These are phyloP conservation scores for Paramecium tetraurelia DNA, from an alignment of 73 alveolate species.

Conservation along the genomic window DNA sequence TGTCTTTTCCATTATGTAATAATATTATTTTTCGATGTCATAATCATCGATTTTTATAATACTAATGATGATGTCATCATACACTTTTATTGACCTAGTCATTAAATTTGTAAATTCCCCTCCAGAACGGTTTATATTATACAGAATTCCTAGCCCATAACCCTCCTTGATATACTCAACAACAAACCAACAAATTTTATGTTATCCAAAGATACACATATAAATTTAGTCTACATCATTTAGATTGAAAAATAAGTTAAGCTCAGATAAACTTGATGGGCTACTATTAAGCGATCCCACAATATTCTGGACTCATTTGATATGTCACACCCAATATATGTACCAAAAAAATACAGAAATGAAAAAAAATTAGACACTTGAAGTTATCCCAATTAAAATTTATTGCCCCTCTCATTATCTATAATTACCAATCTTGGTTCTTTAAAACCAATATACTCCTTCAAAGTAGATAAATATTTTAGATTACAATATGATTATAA, in stretches of 20 bases:
- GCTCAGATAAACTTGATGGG: background rate
- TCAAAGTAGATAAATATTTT: background rate
- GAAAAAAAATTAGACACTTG: background rate
- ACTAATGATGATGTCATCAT: conserved; percentile 22
- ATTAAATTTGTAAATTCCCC: background rate
- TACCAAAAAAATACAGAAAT: background rate
- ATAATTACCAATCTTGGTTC: background rate
- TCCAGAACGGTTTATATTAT: background rate
- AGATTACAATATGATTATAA: too few relatives aligned
- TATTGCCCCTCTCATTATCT: background rate
- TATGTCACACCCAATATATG: background rate
- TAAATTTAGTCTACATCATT: background rate
- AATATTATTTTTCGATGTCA: background rate
- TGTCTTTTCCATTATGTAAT: background rate
- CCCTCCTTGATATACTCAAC: background rate
- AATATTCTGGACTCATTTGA: background rate
- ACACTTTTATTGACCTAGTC: background rate
- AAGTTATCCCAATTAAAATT: background rate
- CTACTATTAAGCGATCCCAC: background rate
- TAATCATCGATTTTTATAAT: background rate
- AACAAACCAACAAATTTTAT: background rate
- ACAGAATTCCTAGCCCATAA: background rate
- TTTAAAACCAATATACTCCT: background rate
- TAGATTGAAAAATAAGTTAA: background rate
- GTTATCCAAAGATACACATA: background rate